Percentiles rank a stretch among this genome's conserved stretches.
phyloP scores from a whole-genome alignment of 1,284 basidiomycete genomes.

The Sparassis latifolia region DNA sequence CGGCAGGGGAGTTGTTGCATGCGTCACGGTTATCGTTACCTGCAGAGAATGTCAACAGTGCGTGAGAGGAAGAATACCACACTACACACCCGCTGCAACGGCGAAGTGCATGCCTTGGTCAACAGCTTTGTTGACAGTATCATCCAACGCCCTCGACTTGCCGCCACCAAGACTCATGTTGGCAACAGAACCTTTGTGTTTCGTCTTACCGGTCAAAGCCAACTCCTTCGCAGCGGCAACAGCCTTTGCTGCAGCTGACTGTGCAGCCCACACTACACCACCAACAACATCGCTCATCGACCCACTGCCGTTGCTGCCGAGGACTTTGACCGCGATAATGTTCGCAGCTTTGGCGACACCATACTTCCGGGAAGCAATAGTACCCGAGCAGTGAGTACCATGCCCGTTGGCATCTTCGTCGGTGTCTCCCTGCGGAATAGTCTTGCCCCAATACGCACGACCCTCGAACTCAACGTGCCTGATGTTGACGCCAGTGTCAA shows the following conservation, averaged over 20 bases:
- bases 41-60: conserved; percentile 2
- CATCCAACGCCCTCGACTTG: conserved; percentile 85
- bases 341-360: conserved; percentile 95
- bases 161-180: conserved; percentile 98
- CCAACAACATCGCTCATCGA: conserved; percentile 92
- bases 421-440: conserved; percentile 47
- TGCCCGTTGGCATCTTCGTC: conserved; percentile 36
- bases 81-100: conserved; percentile 76
- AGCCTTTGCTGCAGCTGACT: conserved; percentile 52
- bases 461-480: conserved; percentile 80
- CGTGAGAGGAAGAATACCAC: neutral
- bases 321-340: conserved; percentile 95
- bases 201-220: conserved; percentile 38
- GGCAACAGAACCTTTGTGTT: conserved; percentile 85
- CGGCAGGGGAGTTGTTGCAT: conserved; percentile 68
- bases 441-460: conserved; percentile 33
- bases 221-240: conserved; percentile 58
- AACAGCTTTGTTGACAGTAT: conserved; percentile 84
- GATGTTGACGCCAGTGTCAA: conserved; percentile 88
- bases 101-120: conserved; percentile 87
- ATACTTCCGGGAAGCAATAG: conserved; percentile 44
- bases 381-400: conserved; percentile 37
- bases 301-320: conserved; percentile 91
- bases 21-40: conserved; percentile 51
- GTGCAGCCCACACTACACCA: conserved; percentile 83